Evolutionary conservation across 306 rosid genomes (phyloP), one percentile per base, ranked within the genome.

Genomic region (Luffa acutangula): DNA sequence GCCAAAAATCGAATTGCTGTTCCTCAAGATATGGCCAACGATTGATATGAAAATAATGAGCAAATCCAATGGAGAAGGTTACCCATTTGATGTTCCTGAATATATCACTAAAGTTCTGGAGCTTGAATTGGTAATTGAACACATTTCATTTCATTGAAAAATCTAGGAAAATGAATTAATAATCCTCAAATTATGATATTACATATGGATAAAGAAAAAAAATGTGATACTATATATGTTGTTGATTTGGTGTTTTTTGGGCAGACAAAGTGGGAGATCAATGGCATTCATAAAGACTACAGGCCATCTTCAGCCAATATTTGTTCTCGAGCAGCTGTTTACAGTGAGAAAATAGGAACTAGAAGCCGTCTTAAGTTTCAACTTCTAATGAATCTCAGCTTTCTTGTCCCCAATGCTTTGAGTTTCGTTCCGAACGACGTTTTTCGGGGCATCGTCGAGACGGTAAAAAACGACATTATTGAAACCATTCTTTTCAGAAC

Each of bases 1-100:
- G 82, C 87, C 85, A 77, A 77, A 85, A 6, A 67, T 86, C 25
- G 78, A 88, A 48, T 37, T 79, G 71, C 71, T 90, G 75, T 86
- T 86, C 82, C 31, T 86, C 51, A 77, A 57, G 37, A 17, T 85
- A 43, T 62, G 58, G 18, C 85, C 89, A 83, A 36, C 59, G 7
- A 48, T 86, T 41, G 83, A 83, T 75, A 75, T 86, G 5, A 85
- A 58, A 59, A 60, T 86, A 52, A 80, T 34, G 62, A 62, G 81
- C 83, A 90, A 88, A 85, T 83, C 89, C n/a, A 80, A 64, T 49
- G 88, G 89, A 10, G 84, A 86, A 81, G 84, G 82, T 69, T 86
- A 83, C 58, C 91, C 90, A 48, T 77, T 80, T 83, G 41, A 81
- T 36, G 78, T 88, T 71, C 93, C 93, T 83, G 84, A 63, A 39